Conservation (phyloP, 495 filamentous ascomycete genomes). For the Daldinia vernicosa region DNA sequence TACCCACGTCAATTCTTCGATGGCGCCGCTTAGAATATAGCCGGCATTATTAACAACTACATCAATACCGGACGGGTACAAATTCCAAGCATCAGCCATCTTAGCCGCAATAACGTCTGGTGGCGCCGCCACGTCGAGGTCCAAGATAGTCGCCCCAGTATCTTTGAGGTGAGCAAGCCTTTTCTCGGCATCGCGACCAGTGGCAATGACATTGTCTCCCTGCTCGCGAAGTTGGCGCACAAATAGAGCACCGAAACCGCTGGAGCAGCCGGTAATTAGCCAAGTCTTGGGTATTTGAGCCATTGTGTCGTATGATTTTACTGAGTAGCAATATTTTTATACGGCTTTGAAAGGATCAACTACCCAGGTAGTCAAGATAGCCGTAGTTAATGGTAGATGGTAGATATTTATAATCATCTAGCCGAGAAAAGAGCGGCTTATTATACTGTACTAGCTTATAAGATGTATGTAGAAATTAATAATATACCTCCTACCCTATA, state of each 20-base stretch:
- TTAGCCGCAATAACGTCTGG: slow-evolving; percentile 16
- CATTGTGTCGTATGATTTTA: not conserved
- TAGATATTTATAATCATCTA: too few species aligned
- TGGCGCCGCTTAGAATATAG: slow-evolving; percentile 52
- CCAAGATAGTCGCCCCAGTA: slow-evolving; percentile 16
- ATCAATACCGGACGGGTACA: slow-evolving; percentile 20
- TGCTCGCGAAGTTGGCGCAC: slow-evolving; percentile 20
- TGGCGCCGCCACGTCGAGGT: slow-evolving; percentile 24
- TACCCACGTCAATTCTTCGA: slow-evolving; percentile 56
- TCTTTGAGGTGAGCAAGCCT: slow-evolving; percentile 26
- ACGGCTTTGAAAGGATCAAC: too few species aligned
- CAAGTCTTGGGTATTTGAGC: slow-evolving; percentile 34
- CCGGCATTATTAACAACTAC: slow-evolving; percentile 62
- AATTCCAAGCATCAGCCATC: slow-evolving; percentile 13
- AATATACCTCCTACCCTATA: too few species aligned
- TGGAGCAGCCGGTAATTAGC: slow-evolving; percentile 60
- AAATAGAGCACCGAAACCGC: slow-evolving; percentile 52
- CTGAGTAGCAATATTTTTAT: too few species aligned
- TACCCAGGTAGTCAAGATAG: too few species aligned
- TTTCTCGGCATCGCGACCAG: slow-evolving; percentile 27
- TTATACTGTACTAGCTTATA: too few species aligned
- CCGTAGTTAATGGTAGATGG: too few species aligned
- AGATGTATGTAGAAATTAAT: too few species aligned
- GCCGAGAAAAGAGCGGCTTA: too few species aligned
- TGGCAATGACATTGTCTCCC: slow-evolving; percentile 31